Conservation (phyloP, 2,329 filamentous ascomycete species). For the Torrubiella hemipterigena region DNA sequence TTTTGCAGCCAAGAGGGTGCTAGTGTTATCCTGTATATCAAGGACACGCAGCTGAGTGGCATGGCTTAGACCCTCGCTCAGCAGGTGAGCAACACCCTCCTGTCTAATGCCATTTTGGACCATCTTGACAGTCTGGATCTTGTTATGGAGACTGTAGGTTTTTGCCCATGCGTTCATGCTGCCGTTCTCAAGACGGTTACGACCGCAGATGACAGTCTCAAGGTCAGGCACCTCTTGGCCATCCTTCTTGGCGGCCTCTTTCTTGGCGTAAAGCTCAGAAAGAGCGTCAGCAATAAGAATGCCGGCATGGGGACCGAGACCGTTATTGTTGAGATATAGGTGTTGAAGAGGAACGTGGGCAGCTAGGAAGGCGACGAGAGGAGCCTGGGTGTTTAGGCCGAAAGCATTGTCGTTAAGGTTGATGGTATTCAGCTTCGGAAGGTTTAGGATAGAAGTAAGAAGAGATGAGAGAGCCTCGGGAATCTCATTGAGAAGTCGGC, state of each 20-base stretch:
- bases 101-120: conserved; percentile 95
- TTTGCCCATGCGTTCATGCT: conserved; percentile 94
- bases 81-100: conserved; percentile 74
- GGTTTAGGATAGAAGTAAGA: conserved; percentile 74
- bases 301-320: conserved; percentile 82
- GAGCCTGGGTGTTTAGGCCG: conserved; percentile 86
- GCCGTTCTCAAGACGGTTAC: conserved; percentile 90
- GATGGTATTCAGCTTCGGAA: conserved; percentile 77
- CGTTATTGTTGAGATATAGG: conserved; percentile 96
- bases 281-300: conserved; percentile 83
- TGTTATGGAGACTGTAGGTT: conserved; percentile 70
- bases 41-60: conserved; percentile 59
- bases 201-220: conserved; percentile 94
- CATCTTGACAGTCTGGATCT: conserved; percentile 85
- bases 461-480: conserved; percentile 78
- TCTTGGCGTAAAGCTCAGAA: conserved; percentile 69
- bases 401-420: conserved; percentile 98
- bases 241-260: conserved; percentile 61
- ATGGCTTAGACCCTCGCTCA: conserved; percentile 66
- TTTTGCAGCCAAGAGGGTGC: conserved; percentile 68
- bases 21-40: conserved; percentile 96
- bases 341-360: conserved; percentile 84
- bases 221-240: conserved; percentile 67
- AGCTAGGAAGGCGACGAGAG: conserved; percentile 82
- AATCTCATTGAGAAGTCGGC: conserved; percentile 84